phyloP scores from a whole-genome alignment of 768 basidiomycete genomes.

The Termitomyces sp. region DNA sequence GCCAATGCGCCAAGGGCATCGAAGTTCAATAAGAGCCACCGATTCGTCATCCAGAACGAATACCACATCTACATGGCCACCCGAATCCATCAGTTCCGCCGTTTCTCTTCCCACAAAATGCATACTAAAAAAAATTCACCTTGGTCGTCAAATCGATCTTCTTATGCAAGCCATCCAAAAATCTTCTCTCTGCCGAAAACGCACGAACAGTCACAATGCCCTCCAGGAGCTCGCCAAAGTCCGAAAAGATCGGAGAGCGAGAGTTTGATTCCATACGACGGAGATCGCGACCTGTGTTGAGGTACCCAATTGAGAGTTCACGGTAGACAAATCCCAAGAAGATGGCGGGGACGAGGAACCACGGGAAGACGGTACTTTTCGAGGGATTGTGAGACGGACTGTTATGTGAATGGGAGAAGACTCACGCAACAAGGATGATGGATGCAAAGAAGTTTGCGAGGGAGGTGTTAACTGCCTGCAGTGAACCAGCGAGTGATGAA shows the following conservation, averaged over 20 bases:
- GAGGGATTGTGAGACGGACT: background rate
- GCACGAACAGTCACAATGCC: constrained; percentile 93
- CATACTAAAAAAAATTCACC: constrained; percentile 29
- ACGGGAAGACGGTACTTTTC: constrained; percentile 65
- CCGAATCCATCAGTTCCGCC: background rate
- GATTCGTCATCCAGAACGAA: constrained; percentile 84
- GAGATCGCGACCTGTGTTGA: constrained; percentile 78
- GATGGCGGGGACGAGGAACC: constrained; percentile 73
- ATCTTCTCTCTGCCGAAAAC: constrained; percentile 75
- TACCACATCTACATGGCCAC: constrained; percentile 63
- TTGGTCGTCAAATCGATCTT: constrained; percentile 79
- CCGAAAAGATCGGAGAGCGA: constrained; percentile 78
- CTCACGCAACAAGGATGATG: constrained; percentile 65
- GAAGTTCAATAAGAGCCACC: constrained; percentile 82
- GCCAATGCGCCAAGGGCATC: constrained; percentile 71
- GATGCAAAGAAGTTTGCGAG: constrained; percentile 75
- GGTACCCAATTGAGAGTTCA: constrained; percentile 62
- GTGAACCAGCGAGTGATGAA: constrained; percentile 55
- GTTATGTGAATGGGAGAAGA: constrained; percentile 3
- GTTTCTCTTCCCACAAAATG: background rate
- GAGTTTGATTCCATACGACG: constrained; percentile 89
- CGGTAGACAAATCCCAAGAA: constrained; percentile 74
- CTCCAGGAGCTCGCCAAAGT: constrained; percentile 77
- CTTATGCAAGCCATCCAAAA: constrained; percentile 66
- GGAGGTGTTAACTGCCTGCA: constrained; percentile 75